Percentiles rank a stretch among this genome's conserved stretches.
Conservation (phyloP, 2,329 filamentous ascomycete species). For the Exophiala alcalophila region DNA sequence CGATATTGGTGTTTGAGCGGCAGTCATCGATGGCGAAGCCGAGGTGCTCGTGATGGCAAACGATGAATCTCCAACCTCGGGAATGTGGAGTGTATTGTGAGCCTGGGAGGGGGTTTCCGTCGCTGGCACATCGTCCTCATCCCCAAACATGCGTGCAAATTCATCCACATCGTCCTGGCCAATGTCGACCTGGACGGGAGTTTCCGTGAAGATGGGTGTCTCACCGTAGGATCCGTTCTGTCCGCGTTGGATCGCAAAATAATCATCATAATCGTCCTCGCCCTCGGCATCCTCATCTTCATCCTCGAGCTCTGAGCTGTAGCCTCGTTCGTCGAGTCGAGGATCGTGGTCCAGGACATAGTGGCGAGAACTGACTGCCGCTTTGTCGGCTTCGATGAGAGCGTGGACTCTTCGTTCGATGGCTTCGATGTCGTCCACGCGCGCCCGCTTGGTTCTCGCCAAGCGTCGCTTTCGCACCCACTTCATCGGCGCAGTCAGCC, state of each 20-base stretch:
- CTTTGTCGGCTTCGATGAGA: constrained; percentile 66
- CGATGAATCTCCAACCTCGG: constrained; percentile 33
- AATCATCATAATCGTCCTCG: constrained; percentile 36
- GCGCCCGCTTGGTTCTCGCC: constrained; percentile 66
- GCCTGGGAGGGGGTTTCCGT: constrained; percentile 21
- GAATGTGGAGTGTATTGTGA: constrained; percentile 18
- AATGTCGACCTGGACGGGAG: constrained; percentile 35
- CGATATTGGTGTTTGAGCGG: constrained; percentile 30
- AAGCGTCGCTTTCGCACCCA: constrained; percentile 80
- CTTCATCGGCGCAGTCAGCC: constrained; percentile 82
- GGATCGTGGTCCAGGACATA: constrained; percentile 60
- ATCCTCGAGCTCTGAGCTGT: constrained; percentile 47
- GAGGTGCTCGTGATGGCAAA: constrained; percentile 28
- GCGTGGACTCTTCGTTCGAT: constrained; percentile 77
- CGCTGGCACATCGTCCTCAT: constrained; percentile 34
- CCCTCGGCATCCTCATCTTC: constrained; percentile 42
- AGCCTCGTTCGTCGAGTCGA: constrained; percentile 41
- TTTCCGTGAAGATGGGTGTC: constrained; percentile 20
- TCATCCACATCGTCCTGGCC: constrained; percentile 36
- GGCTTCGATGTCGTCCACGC: constrained; percentile 77
- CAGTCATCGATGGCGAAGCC: constrained; percentile 31
- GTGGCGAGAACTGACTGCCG: constrained; percentile 58
- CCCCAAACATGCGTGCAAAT: constrained; percentile 33
- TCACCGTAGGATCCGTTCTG: constrained; percentile 36
- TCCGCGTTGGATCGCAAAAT: constrained; percentile 30